A percentile compares a stretch with the other conserved stretches of the same genome.
These are phyloP conservation scores for Steccherinum ochraceum DNA, from an alignment of 768 basidiomycete genomes.

Conservation along the genomic window DNA sequence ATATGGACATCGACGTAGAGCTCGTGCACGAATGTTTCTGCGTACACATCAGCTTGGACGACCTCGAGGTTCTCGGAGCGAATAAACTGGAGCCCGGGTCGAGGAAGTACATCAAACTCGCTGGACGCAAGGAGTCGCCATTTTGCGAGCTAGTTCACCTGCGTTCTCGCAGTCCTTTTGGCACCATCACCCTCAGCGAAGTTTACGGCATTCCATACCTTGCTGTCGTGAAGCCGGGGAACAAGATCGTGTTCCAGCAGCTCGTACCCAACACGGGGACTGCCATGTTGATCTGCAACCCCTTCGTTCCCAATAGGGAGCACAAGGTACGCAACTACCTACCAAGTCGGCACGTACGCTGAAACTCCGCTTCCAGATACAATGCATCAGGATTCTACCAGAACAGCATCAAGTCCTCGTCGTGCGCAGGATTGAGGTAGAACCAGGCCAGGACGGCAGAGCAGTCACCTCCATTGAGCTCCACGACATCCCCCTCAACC, in stretches of 20 bases:
- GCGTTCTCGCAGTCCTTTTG: slow-evolving; percentile 32
- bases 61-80: slow-evolving; percentile 39
- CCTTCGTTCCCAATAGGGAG: background rate
- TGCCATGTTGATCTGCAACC: slow-evolving; percentile 29
- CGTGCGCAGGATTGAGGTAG: slow-evolving; percentile 11
- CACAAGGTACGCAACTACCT: background rate
- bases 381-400: slow-evolving; percentile 15
- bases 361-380: slow-evolving; percentile 6
- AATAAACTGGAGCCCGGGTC: slow-evolving; percentile 34
- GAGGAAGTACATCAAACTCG: slow-evolving; percentile 29
- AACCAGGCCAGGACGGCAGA: background rate
- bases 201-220: slow-evolving; percentile 36
- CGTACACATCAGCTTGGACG: slow-evolving; percentile 33
- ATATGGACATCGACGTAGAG: slow-evolving; percentile 37
- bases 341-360: background rate
- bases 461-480: slow-evolving; percentile 10
- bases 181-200: slow-evolving; percentile 34
- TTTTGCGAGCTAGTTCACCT: slow-evolving; percentile 35
- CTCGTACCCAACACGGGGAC: slow-evolving; percentile 28
- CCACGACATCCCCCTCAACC: slow-evolving; percentile 8
- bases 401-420: slow-evolving; percentile 15
- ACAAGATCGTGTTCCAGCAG: slow-evolving; percentile 37
- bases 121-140: slow-evolving; percentile 29
- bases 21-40: slow-evolving; percentile 41
- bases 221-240: slow-evolving; percentile 35